Conservation (phyloP, 2,329 filamentous ascomycete species). For the Fusarium haematococcum region DNA sequence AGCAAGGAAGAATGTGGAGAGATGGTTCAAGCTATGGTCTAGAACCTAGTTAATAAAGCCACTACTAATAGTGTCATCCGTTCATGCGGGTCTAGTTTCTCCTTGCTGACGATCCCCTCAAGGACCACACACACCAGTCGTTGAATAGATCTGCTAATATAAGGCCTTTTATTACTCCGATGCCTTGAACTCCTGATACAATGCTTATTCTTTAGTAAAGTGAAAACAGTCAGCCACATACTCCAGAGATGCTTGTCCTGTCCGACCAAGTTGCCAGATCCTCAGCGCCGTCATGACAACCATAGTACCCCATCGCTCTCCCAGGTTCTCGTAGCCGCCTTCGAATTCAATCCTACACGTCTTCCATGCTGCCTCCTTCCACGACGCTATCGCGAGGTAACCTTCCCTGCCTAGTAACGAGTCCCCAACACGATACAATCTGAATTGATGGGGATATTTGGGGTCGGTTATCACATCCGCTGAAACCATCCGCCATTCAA, state of each 20-base stretch:
- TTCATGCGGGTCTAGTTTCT: neutral
- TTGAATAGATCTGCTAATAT: neutral
- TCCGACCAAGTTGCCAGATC: slow-evolving; percentile 35
- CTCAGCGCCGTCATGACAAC: slow-evolving; percentile 34
- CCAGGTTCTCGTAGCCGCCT: slow-evolving; percentile 22
- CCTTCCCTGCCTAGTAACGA: neutral
- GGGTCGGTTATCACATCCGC: slow-evolving; percentile 18
- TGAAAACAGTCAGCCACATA: slow-evolving; percentile 20
- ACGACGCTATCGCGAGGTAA: slow-evolving; percentile 30
- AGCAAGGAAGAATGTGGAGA: neutral
- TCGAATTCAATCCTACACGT: slow-evolving; percentile 35
- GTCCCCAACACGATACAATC: slow-evolving; percentile 31
- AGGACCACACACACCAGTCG: neutral
- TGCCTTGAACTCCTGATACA: slow-evolving; percentile 6
- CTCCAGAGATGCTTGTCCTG: slow-evolving; percentile 35
- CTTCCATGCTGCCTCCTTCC: slow-evolving; percentile 36
- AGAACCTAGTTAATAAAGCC: neutral
- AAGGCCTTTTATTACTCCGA: neutral
- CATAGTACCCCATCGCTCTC: slow-evolving; percentile 33
- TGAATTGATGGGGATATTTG: slow-evolving; percentile 34
- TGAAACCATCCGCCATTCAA: slow-evolving; percentile 33
- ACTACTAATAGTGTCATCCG: neutral
- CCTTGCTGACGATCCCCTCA: neutral
- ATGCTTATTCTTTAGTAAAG: slow-evolving; percentile 8
- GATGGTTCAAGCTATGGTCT: neutral